Evolutionary conservation across 208 protist species (phyloP).

Genomic region (Leishmania braziliensis): DNA sequence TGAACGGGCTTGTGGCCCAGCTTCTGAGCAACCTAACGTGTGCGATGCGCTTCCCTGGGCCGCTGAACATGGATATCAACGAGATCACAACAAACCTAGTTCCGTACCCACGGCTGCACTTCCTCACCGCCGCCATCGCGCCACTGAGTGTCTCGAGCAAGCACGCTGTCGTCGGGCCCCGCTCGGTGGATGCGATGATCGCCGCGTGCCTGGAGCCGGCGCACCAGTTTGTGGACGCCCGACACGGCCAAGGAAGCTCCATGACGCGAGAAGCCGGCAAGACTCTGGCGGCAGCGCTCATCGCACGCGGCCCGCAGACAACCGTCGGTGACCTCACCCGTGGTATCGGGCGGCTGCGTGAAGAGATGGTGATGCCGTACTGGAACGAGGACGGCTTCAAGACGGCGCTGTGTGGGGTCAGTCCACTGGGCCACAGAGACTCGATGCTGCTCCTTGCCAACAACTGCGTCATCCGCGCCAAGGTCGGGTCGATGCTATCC

Average conservation of each 20-base stretch:
- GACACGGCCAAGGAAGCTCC: constrained; percentile 28
- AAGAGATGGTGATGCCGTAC: constrained; percentile 83
- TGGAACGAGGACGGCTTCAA: constrained; percentile 98
- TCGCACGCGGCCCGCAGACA: constrained; percentile 93
- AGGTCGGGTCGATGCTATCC: constrained; percentile 70
- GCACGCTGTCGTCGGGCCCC: constrained; percentile 45
- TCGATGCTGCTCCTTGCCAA: constrained; percentile 95
- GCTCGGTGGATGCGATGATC: constrained; percentile 89
- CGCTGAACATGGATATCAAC: constrained; percentile 97
- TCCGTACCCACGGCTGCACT: constrained; percentile 94
- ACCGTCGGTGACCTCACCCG: constrained; percentile 93
- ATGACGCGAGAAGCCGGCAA: constrained; percentile 44
- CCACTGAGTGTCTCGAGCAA: constrained; percentile 83
- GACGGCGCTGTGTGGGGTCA: constrained; percentile 93
- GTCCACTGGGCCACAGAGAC: constrained; percentile 89
- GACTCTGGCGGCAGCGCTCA: constrained; percentile 86
- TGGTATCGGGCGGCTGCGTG: constrained; percentile 86
- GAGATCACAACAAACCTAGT: constrained; percentile 98
- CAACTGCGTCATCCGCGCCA: constrained; percentile 85
- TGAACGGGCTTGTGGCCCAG: constrained; percentile 96
- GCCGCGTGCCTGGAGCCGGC: constrained; percentile 80
- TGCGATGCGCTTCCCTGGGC: constrained; percentile 93
- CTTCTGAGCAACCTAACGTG: constrained; percentile 95
- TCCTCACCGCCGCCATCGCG: constrained; percentile 90
- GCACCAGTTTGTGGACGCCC: constrained; percentile 84